Percentiles rank a stretch among this genome's conserved stretches.
Conservation (phyloP, 768 basidiomycete species). For the Pleurotus tuoliensis region DNA sequence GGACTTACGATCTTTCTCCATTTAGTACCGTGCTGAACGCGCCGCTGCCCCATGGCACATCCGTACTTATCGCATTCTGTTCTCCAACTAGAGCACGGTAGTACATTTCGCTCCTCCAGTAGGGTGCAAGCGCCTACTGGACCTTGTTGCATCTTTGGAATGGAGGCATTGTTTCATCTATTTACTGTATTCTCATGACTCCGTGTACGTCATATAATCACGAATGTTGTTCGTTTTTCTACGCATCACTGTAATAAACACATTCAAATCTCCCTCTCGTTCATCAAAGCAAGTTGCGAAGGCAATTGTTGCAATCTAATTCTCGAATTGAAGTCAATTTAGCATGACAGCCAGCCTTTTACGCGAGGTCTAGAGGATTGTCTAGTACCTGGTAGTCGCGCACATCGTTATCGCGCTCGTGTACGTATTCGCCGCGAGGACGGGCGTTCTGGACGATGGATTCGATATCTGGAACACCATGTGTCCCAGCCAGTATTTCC, state of each 20-base stretch:
- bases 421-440: too few species aligned
- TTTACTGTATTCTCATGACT: not conserved
- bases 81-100: slow-evolving; percentile 27
- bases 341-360: too few species aligned
- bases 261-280: not conserved
- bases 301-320: too few species aligned
- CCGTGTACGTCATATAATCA: not conserved
- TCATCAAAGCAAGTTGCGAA: too few species aligned
- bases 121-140: not conserved
- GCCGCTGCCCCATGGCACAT: slow-evolving; percentile 29
- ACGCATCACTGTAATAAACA: not conserved
- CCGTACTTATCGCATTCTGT: slow-evolving; percentile 35
- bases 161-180: not conserved
- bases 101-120: not conserved
- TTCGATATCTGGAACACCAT: too few species aligned
- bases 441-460: too few species aligned
- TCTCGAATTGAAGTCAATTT: too few species aligned
- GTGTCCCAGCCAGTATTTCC: too few species aligned
- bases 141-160: not conserved
- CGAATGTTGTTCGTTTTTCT: not conserved
- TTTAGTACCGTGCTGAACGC: slow-evolving; percentile 36
- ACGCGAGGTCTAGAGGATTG: too few species aligned
- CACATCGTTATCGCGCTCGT: too few species aligned
- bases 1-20: not conserved
- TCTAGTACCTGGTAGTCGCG: too few species aligned